Evolutionary conservation across 2,329 filamentous ascomycete genomes (phyloP), one percentile per base, ranked within the genome.

Genomic region (Aspergillus sp.): DNA sequence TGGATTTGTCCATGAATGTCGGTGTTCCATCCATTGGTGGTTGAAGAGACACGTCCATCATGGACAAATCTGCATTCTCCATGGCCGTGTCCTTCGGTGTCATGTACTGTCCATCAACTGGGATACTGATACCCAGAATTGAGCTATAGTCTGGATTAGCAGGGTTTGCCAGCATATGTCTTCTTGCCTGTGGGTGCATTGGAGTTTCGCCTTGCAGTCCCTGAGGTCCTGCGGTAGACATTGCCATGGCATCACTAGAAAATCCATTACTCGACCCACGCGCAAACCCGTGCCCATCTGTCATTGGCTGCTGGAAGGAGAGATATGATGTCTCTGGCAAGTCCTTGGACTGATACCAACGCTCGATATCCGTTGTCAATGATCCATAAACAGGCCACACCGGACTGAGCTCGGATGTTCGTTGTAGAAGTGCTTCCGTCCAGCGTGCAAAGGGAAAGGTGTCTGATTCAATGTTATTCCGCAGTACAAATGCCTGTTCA

Each of bases 351-450:
- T 51, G 52, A 40, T 59, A 50, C 54, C 53, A 62, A 11, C 54
- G 53, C 26, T 62, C 59, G 37, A 67, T 60, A 30, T 39, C 47
- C 11, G 59, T 54, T 10, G 55, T 44, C 33, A 67, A 49, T 3
- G 61, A 58, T n/a, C 49, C 43, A 48, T 67, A 67, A 2, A 60
- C 58, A 5, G 65, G 62, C 65, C 65, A 68, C 12, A 48, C 53
- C 8, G 57, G 40, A 3, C 47, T 46, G n/a, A 67, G 46, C 27
- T 53, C 50, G 7, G 43, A 43, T 6, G 56, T 55, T 30, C 58
- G 61, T 29, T 63, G 61, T 11, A 55, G 44, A 31, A 67, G 56
- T 6, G 61, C 59, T 28, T 61, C 64, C 10, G 58, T 53, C 65
- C 65, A 68, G 6, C 54, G 54, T 5, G 47, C 42, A 39, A 66